These are phyloP conservation scores for Silene latifolia DNA, from an alignment of 148 eudicot genomes.

Conservation along the genomic window DNA sequence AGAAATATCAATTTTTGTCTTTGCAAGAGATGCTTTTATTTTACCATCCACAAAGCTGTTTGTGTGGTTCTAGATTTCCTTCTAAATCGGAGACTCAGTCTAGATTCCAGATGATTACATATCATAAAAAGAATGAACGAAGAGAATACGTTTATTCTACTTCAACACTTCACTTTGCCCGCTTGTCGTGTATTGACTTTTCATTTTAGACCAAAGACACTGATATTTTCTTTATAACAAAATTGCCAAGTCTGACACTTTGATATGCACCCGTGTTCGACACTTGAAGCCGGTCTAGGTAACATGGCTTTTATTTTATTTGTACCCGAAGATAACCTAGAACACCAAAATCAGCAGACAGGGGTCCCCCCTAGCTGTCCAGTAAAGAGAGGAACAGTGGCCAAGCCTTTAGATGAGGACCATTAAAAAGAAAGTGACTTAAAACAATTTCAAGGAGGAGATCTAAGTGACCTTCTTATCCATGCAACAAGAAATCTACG, in stretches of 20 bases:
- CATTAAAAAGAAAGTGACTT: constrained; percentile 24
- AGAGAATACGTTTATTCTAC: not conserved
- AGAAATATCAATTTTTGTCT: constrained; percentile 1
- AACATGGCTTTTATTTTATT: constrained; percentile 2
- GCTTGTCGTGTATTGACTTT: too few relatives aligned
- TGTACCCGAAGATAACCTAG: constrained; percentile 18
- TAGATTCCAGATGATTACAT: not conserved
- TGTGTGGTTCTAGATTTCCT: not conserved
- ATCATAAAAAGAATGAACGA: not conserved
- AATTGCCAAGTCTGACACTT: too few relatives aligned
- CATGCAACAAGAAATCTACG: constrained; percentile 18
- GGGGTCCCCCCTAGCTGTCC: constrained; percentile 33
- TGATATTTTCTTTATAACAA: too few relatives aligned
- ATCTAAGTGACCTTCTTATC: constrained; percentile 19
- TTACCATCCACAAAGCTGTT: constrained; percentile 10
- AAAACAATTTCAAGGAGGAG: constrained; percentile 4
- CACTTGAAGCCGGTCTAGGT: not conserved
- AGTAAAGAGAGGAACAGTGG: constrained; percentile 21
- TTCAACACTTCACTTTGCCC: too few relatives aligned
- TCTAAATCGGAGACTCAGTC: not conserved
- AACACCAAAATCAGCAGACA: constrained; percentile 32
- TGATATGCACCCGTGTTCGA: not conserved
- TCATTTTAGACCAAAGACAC: too few relatives aligned
- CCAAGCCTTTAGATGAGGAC: constrained; percentile 22
- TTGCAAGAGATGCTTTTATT: not conserved